Percentiles rank a stretch among this genome's conserved stretches.
phyloP scores from a whole-genome alignment of 805 yeast genomes.

The Phaffomyces opuntiae region DNA sequence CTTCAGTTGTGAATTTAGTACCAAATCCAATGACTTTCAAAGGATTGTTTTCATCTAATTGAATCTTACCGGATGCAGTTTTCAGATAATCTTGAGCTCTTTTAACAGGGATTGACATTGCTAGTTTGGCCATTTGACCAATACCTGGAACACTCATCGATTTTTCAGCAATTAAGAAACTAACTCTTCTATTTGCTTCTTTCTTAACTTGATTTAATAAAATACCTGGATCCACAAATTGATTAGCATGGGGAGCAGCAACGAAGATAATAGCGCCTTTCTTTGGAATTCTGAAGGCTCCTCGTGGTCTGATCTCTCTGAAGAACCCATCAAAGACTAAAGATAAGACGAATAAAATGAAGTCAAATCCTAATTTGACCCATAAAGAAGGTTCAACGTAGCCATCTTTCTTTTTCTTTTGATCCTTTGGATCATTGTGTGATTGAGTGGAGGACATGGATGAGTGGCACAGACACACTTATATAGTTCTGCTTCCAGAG shows the following conservation, averaged over 20 bases:
- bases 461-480: neutral
- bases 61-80: slow-evolving; percentile 61
- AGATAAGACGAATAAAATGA: slow-evolving; percentile 42
- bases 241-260: slow-evolving; percentile 97
- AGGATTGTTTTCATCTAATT: slow-evolving; percentile 46
- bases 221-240: slow-evolving; percentile 73
- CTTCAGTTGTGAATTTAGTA: slow-evolving; percentile 54
- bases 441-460: neutral
- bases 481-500: too few relatives aligned
- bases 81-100: slow-evolving; percentile 84
- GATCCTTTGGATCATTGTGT: neutral
- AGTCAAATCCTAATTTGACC: slow-evolving; percentile 41
- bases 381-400: slow-evolving; percentile 26
- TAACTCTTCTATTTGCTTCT: slow-evolving; percentile 59
- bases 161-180: slow-evolving; percentile 80
- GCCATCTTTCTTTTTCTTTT: neutral
- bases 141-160: slow-evolving; percentile 61
- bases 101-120: slow-evolving; percentile 82
- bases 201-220: slow-evolving; percentile 74
- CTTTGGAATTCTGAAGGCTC: slow-evolving; percentile 65
- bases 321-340: slow-evolving; percentile 63
- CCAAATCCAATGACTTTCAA: slow-evolving; percentile 53
- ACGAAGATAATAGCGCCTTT: slow-evolving; percentile 86
- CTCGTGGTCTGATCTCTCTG: slow-evolving; percentile 83
- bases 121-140: slow-evolving; percentile 69